Evolutionary conservation across 225 moss, liverwort and hornwort genomes (phyloP), one percentile per base, ranked within the genome.

Genomic region (Polytrichum commune): DNA sequence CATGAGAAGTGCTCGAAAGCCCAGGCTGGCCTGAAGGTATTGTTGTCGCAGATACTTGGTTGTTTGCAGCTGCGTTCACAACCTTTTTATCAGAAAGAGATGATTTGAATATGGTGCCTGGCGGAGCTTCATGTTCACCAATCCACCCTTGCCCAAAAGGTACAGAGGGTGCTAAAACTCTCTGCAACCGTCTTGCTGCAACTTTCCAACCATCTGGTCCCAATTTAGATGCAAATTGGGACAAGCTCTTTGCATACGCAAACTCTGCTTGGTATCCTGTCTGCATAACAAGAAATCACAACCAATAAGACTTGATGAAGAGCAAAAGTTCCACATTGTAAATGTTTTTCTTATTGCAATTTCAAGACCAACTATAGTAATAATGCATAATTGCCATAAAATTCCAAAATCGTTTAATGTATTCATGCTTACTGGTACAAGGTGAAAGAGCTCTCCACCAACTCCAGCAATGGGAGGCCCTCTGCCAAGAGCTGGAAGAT

Each of bases 401-500:
- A 60, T n/a, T n/a, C 7, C 10, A 61, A 61, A 61, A 22, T 7
- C 8, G 26, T 10, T 23, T 26, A 1, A 63, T 2, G 2, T 8
- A 26, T 29, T 5, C 57, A 75, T 19, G 74, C 98, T 90, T 89
- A 98, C 98, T 64, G 92, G 92, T 65, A 91, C 78, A 82, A 98
- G 90, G 65, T 87, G 90, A 75, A 90, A 85, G 60, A 88, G 87
- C 73, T 98, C 95, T 27, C 98, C 98, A 77, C 98, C 98, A 71
- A 98, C 88, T 68, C 95, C 98, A 53, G 84, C 86, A 33, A 98
- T 89, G 66, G 92, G 88, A 56, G 91, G 95, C 64, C 95, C 95
- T 77, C 89, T 85, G 74, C 98, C 93, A 78, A 95, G 93, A 58
- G 98, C 98, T 25, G 98, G 95, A 19, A 98, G 87, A 46, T 87